These are phyloP conservation scores for Periconia macrospinosa DNA, from an alignment of 2,329 filamentous ascomycete genomes.

Conservation along the genomic window DNA sequence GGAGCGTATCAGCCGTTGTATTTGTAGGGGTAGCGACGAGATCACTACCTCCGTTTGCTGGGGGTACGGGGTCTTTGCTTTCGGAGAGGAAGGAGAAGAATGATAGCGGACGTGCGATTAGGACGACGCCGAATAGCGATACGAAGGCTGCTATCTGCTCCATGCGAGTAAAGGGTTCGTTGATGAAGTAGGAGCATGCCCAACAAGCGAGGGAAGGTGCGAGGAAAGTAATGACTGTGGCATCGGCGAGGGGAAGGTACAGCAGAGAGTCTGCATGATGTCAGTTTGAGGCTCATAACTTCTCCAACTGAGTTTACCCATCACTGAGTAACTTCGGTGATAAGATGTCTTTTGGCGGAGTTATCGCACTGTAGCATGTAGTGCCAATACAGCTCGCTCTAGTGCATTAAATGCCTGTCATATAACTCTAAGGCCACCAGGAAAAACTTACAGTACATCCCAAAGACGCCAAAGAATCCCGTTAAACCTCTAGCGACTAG, in stretches of 20 bases:
- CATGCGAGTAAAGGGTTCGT: slow-evolving; percentile 75
- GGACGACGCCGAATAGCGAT: slow-evolving; percentile 75
- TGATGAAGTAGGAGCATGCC: slow-evolving; percentile 73
- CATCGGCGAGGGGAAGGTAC: slow-evolving; percentile 83
- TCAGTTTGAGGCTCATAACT: slow-evolving; percentile 9
- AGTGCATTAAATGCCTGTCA: slow-evolving; percentile 1
- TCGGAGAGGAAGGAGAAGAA: slow-evolving; percentile 51
- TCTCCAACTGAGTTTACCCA: slow-evolving; percentile 15
- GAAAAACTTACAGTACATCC: slow-evolving; percentile 63
- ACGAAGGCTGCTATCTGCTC: slow-evolving; percentile 77
- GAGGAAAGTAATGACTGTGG: slow-evolving; percentile 87
- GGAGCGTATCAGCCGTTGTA: slow-evolving; percentile 15
- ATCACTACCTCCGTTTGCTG: slow-evolving; percentile 38
- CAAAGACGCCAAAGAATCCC: slow-evolving; percentile 78
- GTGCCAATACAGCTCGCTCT: neutral
- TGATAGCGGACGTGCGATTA: slow-evolving; percentile 74
- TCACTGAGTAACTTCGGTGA: neutral
- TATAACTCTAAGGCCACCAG: neutral
- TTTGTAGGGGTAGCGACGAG: slow-evolving; percentile 35
- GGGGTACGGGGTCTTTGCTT: slow-evolving; percentile 22
- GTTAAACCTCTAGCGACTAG: slow-evolving; percentile 68
- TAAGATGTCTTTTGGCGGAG: too few relatives aligned
- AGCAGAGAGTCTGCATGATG: slow-evolving; percentile 59
- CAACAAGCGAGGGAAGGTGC: slow-evolving; percentile 78
- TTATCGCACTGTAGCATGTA: too few relatives aligned